Evolutionary conservation across 2,329 filamentous ascomycete genomes (phyloP).

Genomic region (Fusarium keratoplasticum): DNA sequence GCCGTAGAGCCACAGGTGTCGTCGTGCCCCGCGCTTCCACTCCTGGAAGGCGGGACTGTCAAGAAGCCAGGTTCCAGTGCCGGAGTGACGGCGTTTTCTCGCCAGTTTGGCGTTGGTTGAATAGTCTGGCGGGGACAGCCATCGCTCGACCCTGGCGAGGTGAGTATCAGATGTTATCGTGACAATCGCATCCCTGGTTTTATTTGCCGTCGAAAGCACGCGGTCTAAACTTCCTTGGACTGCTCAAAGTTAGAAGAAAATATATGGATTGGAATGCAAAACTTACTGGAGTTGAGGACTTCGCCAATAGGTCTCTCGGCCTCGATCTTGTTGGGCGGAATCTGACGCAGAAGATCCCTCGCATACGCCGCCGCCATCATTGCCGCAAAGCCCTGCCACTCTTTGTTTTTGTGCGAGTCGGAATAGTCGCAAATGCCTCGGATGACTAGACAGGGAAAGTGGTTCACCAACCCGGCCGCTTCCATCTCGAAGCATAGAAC

Average conservation of each 20-base stretch:
- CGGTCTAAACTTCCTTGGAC: neutral
- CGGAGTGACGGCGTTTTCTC: conserved; percentile 11
- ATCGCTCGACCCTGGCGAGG: conserved; percentile 1
- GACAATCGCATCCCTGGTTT: neutral
- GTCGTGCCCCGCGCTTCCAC: conserved; percentile 24
- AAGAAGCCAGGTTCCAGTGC: conserved; percentile 28
- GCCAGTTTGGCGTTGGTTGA: conserved; percentile 22
- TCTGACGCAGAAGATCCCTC: conserved; percentile 35
- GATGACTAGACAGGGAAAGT: conserved; percentile 48
- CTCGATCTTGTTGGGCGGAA: conserved; percentile 11
- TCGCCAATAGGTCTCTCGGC: neutral
- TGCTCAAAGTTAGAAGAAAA: neutral
- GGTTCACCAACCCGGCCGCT: neutral
- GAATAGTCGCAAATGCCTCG: conserved; percentile 53
- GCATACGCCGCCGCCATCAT: conserved; percentile 44
- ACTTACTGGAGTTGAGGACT: too few species aligned
- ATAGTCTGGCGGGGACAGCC: conserved; percentile 18
- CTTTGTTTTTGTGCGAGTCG: conserved; percentile 47
- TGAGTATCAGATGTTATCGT: neutral
- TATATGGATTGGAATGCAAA: too few species aligned
- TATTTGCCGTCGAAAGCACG: neutral
- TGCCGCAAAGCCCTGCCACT: conserved; percentile 52
- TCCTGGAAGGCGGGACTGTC: conserved; percentile 9
- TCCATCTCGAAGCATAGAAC: conserved; percentile 3
- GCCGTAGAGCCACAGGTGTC: conserved; percentile 36